Evolutionary conservation across 2,329 filamentous ascomycete species (phyloP), one percentile per base, ranked within the genome.

Genomic region (Nigrospora osmanthi): DNA sequence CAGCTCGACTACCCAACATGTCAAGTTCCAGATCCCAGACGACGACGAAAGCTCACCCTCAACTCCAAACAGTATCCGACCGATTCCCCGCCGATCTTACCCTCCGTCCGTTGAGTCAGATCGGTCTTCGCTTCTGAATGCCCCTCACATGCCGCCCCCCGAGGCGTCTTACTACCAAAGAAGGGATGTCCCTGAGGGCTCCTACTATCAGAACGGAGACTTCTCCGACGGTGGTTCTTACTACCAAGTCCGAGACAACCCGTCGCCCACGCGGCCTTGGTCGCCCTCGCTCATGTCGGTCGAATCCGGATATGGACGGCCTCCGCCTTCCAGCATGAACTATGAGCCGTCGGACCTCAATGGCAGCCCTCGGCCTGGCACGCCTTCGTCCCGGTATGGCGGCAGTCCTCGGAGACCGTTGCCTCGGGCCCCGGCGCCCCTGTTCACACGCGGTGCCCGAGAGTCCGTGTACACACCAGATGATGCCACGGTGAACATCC

Each of bases 281-380:
- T 73, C 75, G 1, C 77, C 79, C 0, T 73, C 73, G 14, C 67
- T 69, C 47, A 59, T 63, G 43, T 70, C 68, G 17, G 55, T 54
- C 1, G 71, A 72, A 3, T 68, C 70, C 31, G 87, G 90, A 49
- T 88, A 86, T 64, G 65, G 76, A 28, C 77, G 87, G 42, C 85
- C 87, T 10, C 83, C 88, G 3, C 79, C 87, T 1, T 79, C 82
- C 1, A 81, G 73, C 52, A 70, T 84, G 19, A 75, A 81, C 4
- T 97, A 93, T 64, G 93, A 97, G 64, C 88, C 89, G 0, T 76
- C 83, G 17, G 90, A 96, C 55, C 67, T 97, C 47, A 91, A 97
- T 58, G 93, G 93, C 40, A 90, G 81, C 49, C 90, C 93, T 7
- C 73, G 93, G 47, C 91, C 93, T 2, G 91, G 91, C 6, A 96